A percentile compares a stretch with the other conserved stretches of the same genome.
Conservation (phyloP, 2,329 filamentous ascomycete genomes). For the Scytalidium lignicola region DNA sequence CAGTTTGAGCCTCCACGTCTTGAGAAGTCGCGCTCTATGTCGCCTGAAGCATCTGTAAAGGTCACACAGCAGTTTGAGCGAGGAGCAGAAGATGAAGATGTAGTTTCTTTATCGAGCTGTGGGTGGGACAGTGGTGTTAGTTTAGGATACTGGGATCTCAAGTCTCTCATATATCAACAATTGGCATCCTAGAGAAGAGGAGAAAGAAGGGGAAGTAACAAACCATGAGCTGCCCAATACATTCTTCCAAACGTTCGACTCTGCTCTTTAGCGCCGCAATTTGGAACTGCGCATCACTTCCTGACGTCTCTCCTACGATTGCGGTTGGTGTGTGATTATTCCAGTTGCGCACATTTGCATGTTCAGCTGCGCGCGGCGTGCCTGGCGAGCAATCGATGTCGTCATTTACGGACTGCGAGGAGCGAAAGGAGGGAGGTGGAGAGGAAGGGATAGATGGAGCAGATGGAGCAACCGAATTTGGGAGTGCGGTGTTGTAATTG, state of each 20-base stretch:
- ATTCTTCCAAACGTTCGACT: conserved; percentile 23
- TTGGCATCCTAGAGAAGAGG: neutral
- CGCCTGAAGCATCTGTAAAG: conserved; percentile 19
- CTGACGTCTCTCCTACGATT: neutral
- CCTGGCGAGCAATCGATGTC: conserved; percentile 12
- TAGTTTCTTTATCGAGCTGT: neutral
- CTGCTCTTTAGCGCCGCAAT: conserved; percentile 18
- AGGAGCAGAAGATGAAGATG: too few species aligned
- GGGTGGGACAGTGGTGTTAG: neutral
- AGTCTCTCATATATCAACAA: too few species aligned
- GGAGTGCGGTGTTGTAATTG: conserved; percentile 17
- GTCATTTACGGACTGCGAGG: neutral
- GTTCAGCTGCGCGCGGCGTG: conserved; percentile 12
- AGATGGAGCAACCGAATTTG: conserved; percentile 13
- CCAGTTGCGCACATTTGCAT: neutral
- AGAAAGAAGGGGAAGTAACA: neutral
- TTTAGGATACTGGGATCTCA: neutral
- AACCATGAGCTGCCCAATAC: conserved; percentile 19
- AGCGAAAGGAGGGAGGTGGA: conserved; percentile 21
- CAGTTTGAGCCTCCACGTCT: conserved; percentile 14
- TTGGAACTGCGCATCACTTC: conserved; percentile 17
- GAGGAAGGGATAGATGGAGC: conserved; percentile 15
- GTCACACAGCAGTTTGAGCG: conserved; percentile 21
- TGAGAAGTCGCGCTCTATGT: conserved; percentile 15
- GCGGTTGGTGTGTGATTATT: neutral